phyloP scores from a whole-genome alignment of 495 filamentous ascomycete genomes.

The Aspergillus conjunctus region DNA sequence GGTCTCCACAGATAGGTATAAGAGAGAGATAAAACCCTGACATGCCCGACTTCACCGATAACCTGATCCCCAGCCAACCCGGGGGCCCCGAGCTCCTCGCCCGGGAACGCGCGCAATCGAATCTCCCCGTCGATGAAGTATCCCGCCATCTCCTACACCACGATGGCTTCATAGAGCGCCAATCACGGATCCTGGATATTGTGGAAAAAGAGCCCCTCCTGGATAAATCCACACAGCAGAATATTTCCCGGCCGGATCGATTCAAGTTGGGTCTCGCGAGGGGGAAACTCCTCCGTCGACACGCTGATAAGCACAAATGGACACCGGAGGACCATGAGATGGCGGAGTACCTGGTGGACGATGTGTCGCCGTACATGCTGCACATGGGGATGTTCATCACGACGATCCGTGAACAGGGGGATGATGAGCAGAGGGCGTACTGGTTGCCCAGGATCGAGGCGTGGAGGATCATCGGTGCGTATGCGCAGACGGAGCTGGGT shows the following conservation, averaged over 20 bases:
- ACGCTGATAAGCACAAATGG: slow-evolving; percentile 43
- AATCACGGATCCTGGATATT: slow-evolving; percentile 41
- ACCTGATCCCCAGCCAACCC: slow-evolving; percentile 43
- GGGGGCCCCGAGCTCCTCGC: slow-evolving; percentile 42
- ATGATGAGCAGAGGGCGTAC: slow-evolving; percentile 43
- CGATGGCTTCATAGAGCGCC: slow-evolving; percentile 45
- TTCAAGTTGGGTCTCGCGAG: slow-evolving; percentile 51
- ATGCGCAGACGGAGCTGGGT: slow-evolving; percentile 52
- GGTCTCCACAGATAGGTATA: too few relatives aligned
- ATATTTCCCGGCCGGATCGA: slow-evolving; percentile 48
- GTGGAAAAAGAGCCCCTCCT: slow-evolving; percentile 43
- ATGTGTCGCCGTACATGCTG: slow-evolving; percentile 20
- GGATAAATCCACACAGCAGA: slow-evolving; percentile 45
- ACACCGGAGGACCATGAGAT: slow-evolving; percentile 45
- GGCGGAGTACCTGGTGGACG: slow-evolving; percentile 50
- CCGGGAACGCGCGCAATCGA: slow-evolving; percentile 40
- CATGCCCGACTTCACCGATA: slow-evolving; percentile 52
- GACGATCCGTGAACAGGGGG: slow-evolving; percentile 49
- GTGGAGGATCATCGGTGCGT: slow-evolving; percentile 49
- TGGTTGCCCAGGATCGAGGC: slow-evolving; percentile 50
- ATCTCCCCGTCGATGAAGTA: slow-evolving; percentile 40
- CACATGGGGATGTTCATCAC: slow-evolving; percentile 39
- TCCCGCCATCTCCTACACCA: slow-evolving; percentile 41
- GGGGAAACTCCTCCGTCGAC: slow-evolving; percentile 47
- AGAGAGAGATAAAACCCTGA: not conserved